Conservation (phyloP, 345 rosid species). For the Sisymbrium altissimum region DNA sequence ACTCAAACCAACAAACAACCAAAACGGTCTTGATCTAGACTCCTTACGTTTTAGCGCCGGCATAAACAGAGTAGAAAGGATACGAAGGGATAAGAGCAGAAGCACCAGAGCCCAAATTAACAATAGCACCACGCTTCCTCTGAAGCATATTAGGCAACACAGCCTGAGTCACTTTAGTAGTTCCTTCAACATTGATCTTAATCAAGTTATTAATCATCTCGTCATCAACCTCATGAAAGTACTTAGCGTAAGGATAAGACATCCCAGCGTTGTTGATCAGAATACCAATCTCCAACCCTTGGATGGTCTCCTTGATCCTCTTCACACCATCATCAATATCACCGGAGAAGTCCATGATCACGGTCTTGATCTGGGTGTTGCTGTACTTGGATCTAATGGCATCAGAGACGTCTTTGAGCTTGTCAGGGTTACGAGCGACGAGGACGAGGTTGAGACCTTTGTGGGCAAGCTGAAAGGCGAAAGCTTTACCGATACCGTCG, state of each 20-base stretch:
- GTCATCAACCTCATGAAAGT: conserved; percentile 84
- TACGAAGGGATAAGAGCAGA: conserved; percentile 84
- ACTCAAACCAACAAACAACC: neutral
- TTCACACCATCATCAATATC: conserved; percentile 75
- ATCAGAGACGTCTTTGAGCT: conserved; percentile 64
- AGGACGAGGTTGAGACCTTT: conserved; percentile 77
- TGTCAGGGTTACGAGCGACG: conserved; percentile 74
- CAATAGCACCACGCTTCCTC: conserved; percentile 90
- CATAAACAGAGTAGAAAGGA: conserved; percentile 94
- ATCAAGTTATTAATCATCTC: conserved; percentile 59
- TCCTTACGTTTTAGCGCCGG: conserved; percentile 83
- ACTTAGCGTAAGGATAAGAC: conserved; percentile 92
- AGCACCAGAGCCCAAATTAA: conserved; percentile 96
- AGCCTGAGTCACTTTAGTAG: conserved; percentile 86
- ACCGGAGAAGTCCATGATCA: conserved; percentile 80
- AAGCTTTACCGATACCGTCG: conserved; percentile 90
- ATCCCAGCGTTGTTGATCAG: conserved; percentile 87
- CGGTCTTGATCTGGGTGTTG: conserved; percentile 53
- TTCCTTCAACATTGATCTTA: conserved; percentile 83
- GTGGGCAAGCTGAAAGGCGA: conserved; percentile 74
- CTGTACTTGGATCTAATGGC: conserved; percentile 50
- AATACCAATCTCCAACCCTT: conserved; percentile 74
- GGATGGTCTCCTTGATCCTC: conserved; percentile 60
- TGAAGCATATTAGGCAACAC: conserved; percentile 73
- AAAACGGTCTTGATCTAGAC: neutral